Evolutionary conservation across 2,329 filamentous ascomycete genomes (phyloP), one percentile per base, ranked within the genome.

Genomic region (Xylariaceae sp.): DNA sequence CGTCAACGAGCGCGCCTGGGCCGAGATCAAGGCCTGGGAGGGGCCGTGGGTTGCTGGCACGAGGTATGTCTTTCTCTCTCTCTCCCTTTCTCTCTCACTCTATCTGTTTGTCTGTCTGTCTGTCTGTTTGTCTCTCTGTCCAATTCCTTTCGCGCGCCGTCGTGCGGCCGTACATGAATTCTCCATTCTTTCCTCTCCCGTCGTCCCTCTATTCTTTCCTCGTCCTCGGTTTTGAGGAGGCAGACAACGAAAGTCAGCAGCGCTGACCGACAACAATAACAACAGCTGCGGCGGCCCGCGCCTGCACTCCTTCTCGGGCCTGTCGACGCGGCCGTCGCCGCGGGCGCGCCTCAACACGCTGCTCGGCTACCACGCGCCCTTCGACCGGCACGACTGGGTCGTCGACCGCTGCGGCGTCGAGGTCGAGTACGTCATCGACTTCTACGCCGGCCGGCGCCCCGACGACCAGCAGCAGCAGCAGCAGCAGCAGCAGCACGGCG

Each of bases 361-460:
- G 37, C 63, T 94, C 34, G 92, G 92, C n/a, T 96, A 94, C 59
- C 80, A 83, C 39, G 70, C 81, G 33, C 92, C 92, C 2, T 98
- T 98, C 59, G 92, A 98, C 62, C 72, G 92, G 18, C 92, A 98
- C 58, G 92, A 98, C 59, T 98, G 92, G 92, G 79, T 95, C 16
- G 81, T 98, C 22, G 89, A 98, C 61, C 72, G 92, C 32, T 96
- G 92, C 55, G 90, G 84, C 19, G 81, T 69, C 14, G 77, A 76
- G 51, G 65, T 98, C 31, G 92, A 96, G 51, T 98, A 98, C 57
- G 83, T 98, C 24, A 98, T 98, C 58, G 92, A 98, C 61, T 98
- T 98, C 51, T 98, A 98, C 56, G 79, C 87, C 5, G 92, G 92
- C 0, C 66, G 72, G 5, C 60, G 63, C 3, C 57, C 63, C 2